phyloP scores from a whole-genome alignment of 2,329 filamentous ascomycete genomes.

The Ceratocystis diversiconidia region DNA sequence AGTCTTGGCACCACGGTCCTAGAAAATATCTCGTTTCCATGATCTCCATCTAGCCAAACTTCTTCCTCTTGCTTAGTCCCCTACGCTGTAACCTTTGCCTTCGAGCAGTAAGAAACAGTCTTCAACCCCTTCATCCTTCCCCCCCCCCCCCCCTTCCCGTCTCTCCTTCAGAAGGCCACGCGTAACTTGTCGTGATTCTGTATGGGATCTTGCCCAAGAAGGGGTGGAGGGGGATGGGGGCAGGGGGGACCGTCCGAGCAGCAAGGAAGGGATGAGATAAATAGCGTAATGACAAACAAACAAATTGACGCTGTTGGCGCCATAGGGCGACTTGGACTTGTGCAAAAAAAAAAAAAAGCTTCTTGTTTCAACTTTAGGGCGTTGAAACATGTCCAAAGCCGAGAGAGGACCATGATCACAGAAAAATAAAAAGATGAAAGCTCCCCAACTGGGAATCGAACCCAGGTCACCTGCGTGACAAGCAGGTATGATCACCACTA shows the following conservation, averaged over 20 bases:
- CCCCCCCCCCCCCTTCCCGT: neutral
- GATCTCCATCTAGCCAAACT: neutral
- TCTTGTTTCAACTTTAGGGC: too few relatives aligned
- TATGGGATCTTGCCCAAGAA: neutral
- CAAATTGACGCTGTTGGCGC: too few relatives aligned
- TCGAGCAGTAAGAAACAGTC: too few relatives aligned
- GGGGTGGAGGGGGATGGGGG: too few relatives aligned
- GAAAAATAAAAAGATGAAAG: neutral
- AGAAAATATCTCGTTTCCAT: neutral
- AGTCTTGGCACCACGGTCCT: neutral
- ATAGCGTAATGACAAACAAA: too few relatives aligned
- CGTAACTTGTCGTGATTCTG: neutral
- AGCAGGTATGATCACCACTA: constrained; percentile 12
- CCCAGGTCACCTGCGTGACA: constrained; percentile 12
- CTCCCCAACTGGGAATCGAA: constrained; percentile 12
- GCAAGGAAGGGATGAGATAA: neutral
- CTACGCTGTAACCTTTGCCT: too few relatives aligned
- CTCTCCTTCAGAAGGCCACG: neutral
- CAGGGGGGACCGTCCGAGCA: neutral
- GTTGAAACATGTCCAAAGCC: too few relatives aligned
- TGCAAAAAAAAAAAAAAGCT: neutral
- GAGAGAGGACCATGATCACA: too few relatives aligned
- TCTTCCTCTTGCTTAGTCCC: too few relatives aligned
- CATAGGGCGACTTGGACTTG: too few relatives aligned
- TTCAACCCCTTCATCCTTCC: neutral